Conservation (phyloP, 2,329 filamentous ascomycete species). For the Mollisia scopiformis region DNA sequence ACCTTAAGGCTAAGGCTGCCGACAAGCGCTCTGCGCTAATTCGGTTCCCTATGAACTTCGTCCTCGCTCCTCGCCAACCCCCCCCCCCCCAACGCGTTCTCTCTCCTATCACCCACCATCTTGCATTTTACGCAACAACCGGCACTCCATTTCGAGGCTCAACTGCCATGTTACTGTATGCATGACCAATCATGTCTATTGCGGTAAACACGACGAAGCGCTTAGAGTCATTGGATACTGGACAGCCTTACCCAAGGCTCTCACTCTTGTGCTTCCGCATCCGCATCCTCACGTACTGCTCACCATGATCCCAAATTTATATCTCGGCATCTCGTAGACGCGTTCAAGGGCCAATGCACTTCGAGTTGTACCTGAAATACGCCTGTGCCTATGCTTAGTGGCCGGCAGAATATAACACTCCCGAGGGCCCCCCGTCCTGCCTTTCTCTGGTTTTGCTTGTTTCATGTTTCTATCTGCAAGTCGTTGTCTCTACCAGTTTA, state of each 20-base stretch:
- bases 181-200: neutral
- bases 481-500: neutral
- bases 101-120: constrained; percentile 1
- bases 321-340: neutral
- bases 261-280: neutral
- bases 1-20: no score
- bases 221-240: neutral
- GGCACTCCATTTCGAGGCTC: neutral
- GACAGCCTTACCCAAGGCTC: neutral
- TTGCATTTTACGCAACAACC: neutral
- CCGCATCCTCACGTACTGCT: constrained; percentile 4
- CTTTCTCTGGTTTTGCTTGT: neutral
- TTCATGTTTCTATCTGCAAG: constrained; percentile 2
- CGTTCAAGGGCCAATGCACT: neutral
- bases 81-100: no score
- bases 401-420: neutral
- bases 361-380: neutral
- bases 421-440: neutral
- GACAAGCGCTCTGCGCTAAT: no score
- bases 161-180: neutral
- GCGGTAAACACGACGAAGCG: neutral
- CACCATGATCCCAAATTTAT: constrained; percentile 7
- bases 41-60: neutral
- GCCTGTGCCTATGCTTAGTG: neutral
- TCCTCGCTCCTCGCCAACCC: neutral